A percentile compares a stretch with the other conserved stretches of the same genome.
phyloP scores from a whole-genome alignment of 768 basidiomycete genomes.

The Termitomyces sp. region DNA sequence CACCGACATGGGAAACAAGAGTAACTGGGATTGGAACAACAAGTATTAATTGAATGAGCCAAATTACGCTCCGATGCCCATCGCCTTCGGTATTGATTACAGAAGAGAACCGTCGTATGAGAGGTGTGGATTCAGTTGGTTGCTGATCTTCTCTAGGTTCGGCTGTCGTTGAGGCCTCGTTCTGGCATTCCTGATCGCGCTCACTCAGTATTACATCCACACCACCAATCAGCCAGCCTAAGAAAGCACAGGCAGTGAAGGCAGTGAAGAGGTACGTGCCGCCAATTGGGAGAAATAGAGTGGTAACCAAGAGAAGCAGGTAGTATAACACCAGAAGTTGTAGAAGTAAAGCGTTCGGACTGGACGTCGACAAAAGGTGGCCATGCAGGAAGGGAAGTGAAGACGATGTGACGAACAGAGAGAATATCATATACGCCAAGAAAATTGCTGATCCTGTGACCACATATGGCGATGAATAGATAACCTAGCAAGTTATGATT shows the following conservation, averaged over 20 bases:
- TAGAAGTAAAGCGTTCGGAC: slow-evolving; percentile 25
- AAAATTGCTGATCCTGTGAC: slow-evolving; percentile 46
- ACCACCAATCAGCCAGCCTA: slow-evolving; percentile 36
- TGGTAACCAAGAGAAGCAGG: slow-evolving; percentile 46
- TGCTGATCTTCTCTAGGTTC: slow-evolving; percentile 26
- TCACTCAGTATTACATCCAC: slow-evolving; percentile 21
- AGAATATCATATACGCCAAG: slow-evolving; percentile 43
- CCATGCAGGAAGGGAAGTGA: background rate
- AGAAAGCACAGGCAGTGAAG: slow-evolving; percentile 44
- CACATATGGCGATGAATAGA: slow-evolving; percentile 51
- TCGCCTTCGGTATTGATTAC: background rate
- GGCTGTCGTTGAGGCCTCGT: slow-evolving; percentile 3
- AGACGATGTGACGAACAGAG: slow-evolving; percentile 31
- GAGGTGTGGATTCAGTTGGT: slow-evolving; percentile 52
- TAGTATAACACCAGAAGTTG: slow-evolving; percentile 55
- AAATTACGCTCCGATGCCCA: slow-evolving; percentile 30
- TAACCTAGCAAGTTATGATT: slow-evolving; percentile 34
- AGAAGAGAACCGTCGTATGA: slow-evolving; percentile 25
- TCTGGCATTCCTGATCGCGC: slow-evolving; percentile 9
- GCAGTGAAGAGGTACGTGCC: slow-evolving; percentile 52
- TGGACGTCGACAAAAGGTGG: background rate
- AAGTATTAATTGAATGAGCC: slow-evolving; percentile 56
- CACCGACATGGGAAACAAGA: slow-evolving; percentile 43
- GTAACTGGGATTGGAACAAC: slow-evolving; percentile 49
- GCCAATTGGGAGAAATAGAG: slow-evolving; percentile 41